Conservation (phyloP, 1,284 basidiomycete genomes). For the Trametes versicolor region DNA sequence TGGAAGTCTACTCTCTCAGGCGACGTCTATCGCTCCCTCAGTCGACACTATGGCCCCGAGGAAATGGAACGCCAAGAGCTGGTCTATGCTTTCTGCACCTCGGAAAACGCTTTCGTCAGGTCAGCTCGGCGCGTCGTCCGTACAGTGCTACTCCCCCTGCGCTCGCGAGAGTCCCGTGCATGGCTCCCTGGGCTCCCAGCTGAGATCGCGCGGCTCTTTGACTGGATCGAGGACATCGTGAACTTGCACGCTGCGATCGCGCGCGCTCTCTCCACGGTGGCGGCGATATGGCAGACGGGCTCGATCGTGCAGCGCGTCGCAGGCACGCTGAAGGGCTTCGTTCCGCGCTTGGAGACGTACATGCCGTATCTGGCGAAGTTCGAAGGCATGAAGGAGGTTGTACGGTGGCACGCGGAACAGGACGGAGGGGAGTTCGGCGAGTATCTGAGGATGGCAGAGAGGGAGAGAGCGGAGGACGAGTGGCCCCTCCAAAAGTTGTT, state of each 20-base stretch:
- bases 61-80: constrained; percentile 75
- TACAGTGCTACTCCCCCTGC: constrained; percentile 80
- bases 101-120: constrained; percentile 76
- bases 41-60: constrained; percentile 48
- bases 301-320: constrained; percentile 61
- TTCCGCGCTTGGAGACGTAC: constrained; percentile 79
- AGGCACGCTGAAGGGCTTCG: constrained; percentile 64
- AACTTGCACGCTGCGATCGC: constrained; percentile 77
- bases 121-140: constrained; percentile 71
- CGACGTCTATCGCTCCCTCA: constrained; percentile 39
- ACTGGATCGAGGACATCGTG: constrained; percentile 87
- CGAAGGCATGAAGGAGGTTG: constrained; percentile 64
- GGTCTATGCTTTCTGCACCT: constrained; percentile 72
- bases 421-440: constrained; percentile 74
- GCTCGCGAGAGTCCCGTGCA: constrained; percentile 66
- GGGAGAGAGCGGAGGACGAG: constrained; percentile 59
- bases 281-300: constrained; percentile 34
- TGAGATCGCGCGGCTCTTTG: constrained; percentile 76
- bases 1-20: constrained; percentile 43
- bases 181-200: constrained; percentile 86
- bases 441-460: constrained; percentile 82
- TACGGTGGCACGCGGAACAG: constrained; percentile 40
- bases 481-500: constrained; percentile 76
- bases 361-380: constrained; percentile 86
- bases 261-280: constrained; percentile 55